phyloP scores from a whole-genome alignment of 352 stramenopile genomes.

The Pilasporangium apinafurcum region DNA sequence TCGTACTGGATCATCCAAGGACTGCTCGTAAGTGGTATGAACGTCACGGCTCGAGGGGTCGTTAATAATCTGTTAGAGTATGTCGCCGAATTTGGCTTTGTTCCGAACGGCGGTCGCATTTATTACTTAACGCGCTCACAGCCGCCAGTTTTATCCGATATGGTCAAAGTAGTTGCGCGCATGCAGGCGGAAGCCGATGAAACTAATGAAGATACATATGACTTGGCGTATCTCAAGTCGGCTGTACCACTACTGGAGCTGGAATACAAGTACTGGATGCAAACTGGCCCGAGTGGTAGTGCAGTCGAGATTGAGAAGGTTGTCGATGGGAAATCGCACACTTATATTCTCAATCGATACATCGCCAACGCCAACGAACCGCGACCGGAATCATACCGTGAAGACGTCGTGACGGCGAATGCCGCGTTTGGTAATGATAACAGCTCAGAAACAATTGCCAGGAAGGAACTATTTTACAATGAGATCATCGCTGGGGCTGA shows the following conservation, averaged over 20 bases:
- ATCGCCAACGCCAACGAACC: constrained; percentile 56
- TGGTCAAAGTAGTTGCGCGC: constrained; percentile 69
- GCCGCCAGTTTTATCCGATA: constrained; percentile 84
- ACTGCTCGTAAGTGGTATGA: constrained; percentile 79
- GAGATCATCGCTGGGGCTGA: constrained; percentile 80
- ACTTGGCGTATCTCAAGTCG: constrained; percentile 29
- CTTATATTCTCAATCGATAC: constrained; percentile 72
- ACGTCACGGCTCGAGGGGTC: constrained; percentile 59
- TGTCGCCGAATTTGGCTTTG: constrained; percentile 78
- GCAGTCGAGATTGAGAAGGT: constrained; percentile 24
- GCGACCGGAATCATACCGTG: constrained; percentile 80
- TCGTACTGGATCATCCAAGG: constrained; percentile 90
- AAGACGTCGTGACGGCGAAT: constrained; percentile 67
- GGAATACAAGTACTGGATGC: constrained; percentile 84
- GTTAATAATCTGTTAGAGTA: constrained; percentile 86
- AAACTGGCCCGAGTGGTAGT: constrained; percentile 44
- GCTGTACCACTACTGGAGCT: constrained; percentile 59
- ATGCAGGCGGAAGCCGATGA: constrained; percentile 25
- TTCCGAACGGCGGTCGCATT: constrained; percentile 85
- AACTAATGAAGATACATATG: constrained; percentile 22
- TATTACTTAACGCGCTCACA: constrained; percentile 90
- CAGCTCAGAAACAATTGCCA: constrained; percentile 13
- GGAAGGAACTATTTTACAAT: constrained; percentile 71
- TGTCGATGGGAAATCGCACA: constrained; percentile 16
- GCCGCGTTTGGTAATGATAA: constrained; percentile 33